Base-by-base conservation (phyloP, 179 eudicot species). In the Kewa caespitosa region DNA sequence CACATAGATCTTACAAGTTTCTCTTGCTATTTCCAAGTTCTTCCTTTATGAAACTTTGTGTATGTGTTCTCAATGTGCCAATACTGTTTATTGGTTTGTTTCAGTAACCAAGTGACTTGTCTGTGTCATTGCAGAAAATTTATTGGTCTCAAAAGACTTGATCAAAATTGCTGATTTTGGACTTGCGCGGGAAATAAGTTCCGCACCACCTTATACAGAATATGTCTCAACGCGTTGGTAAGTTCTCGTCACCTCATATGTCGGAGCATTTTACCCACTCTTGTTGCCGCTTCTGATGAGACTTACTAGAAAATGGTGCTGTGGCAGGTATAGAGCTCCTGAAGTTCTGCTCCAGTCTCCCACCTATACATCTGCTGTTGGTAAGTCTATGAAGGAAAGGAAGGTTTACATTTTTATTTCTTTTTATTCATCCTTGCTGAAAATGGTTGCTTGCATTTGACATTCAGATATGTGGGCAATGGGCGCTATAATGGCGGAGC, bases 401-500 rank as follows among this genome's bases (percentile, higher is more conserved):
- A 5, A 22, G 25, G 37, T 33, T 17, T 25, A 34, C 42, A 37
- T 4, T 75, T 67, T 32, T 55, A 50, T 27, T 69, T 76, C 12
- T 67, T 57, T 34, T 62, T n/a, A n/a, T n/a, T n/a, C n/a, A n/a
- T n/a, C n/a, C n/a, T 74, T 37, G 30, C 76, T 77, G 34, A 68
- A 62, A 57, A 18, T 38, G 25, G 72, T 2, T 72, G 14, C 20
- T 74, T 78, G 25, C 37, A 69, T 67, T 42, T 17, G 52, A 65
- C 46, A 48, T 72, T 41, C 85, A 94, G 99, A 95, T 88, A 93
- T 95, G 99, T 95, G 99, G 99, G 99, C 98, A 52, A 94, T 94
- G 98, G 98, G 98, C 77, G 98, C 98, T 37, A 92, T 94, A 69
- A 94, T 94, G 91, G 97, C 97, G 72, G 98, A 94, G 73, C 77